Evolutionary conservation across 2,329 filamentous ascomycete species (phyloP).

Genomic region (Geosmithia putterillii): DNA sequence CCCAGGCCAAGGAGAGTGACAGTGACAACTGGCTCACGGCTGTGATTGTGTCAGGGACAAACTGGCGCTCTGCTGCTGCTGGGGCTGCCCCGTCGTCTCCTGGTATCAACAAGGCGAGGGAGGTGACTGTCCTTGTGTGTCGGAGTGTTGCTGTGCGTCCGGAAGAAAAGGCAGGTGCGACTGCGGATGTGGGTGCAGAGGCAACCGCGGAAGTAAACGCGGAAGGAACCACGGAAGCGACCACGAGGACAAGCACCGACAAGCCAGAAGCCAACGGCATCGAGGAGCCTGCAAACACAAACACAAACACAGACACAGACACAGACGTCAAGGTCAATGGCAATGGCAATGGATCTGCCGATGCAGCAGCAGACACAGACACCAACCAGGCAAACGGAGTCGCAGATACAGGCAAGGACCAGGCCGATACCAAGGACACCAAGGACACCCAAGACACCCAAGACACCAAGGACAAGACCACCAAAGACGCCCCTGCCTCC

Average conservation of each 20-base stretch:
- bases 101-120: too few relatives aligned
- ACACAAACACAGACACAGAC: too few relatives aligned
- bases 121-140: conserved; percentile 16
- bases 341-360: too few relatives aligned
- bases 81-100: too few relatives aligned
- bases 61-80: neutral
- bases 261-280: neutral
- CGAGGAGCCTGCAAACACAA: neutral
- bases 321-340: too few relatives aligned
- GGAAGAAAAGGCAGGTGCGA: neutral
- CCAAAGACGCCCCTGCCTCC: too few relatives aligned
- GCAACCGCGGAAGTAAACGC: neutral
- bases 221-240: neutral
- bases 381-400: too few relatives aligned
- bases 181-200: neutral
- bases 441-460: too few relatives aligned
- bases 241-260: neutral
- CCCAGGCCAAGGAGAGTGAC: neutral
- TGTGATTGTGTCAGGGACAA: conserved; percentile 3
- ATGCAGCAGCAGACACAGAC: too few relatives aligned
- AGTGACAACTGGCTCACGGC: conserved; percentile 2
- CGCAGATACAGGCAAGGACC: too few relatives aligned
- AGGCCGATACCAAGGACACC: too few relatives aligned
- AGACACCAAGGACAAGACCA: too few relatives aligned
- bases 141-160: conserved; percentile 3